Base-by-base conservation (phyloP, 495 filamentous ascomycete genomes). In the Collariella sp. region DNA sequence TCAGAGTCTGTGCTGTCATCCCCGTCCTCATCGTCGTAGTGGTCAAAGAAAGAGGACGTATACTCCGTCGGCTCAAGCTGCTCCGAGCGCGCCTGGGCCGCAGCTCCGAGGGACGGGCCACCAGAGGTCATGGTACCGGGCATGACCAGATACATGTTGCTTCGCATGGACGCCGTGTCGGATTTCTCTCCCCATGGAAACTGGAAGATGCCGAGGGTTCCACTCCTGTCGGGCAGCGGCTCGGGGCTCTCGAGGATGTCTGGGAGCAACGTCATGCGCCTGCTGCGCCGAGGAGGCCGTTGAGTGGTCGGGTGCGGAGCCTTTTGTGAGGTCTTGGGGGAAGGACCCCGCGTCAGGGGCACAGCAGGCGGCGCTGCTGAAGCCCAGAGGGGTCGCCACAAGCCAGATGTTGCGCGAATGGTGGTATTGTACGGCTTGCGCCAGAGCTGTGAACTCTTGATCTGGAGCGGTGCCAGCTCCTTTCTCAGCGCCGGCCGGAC, bases 161-260 rank as follows among this genome's bases (percentile, higher is more conserved):
- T 53, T 15, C 57, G 66, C 41, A 76, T 56, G 15, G 62, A 66
- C 2, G 73, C 72, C 33, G 72, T 69, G 54, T 81, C 77, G 23
- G 78, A 80, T 58, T 62, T 74, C 54, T 79, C 77, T 19, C 78
- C 78, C 76, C 76, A 81, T 0, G 78, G 74, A 54, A 79, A 79
- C 56, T 80, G 76, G 62, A 79, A 81, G 47, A 81, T 74, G 5
- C 77, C 78, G 9, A 81, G 65, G 5, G 72, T 78, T 29, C 72
- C 77, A 12, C 70, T 64, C 55, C 75, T 76, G 44, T 77, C 62
- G 13, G 76, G 76, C 11, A 80, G 62, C 42, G 77, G 77, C 51
- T 74, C 61, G 7, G 78, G 78, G 58, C 70, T 79, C 53, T 81
- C 78, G 24, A 79, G 55, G 54, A 81, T 81, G 54, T 81, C 78